Evolutionary conservation across 2,329 filamentous ascomycete genomes (phyloP), one percentile per base, ranked within the genome.

Genomic region (Colletotrichum truncatum): DNA sequence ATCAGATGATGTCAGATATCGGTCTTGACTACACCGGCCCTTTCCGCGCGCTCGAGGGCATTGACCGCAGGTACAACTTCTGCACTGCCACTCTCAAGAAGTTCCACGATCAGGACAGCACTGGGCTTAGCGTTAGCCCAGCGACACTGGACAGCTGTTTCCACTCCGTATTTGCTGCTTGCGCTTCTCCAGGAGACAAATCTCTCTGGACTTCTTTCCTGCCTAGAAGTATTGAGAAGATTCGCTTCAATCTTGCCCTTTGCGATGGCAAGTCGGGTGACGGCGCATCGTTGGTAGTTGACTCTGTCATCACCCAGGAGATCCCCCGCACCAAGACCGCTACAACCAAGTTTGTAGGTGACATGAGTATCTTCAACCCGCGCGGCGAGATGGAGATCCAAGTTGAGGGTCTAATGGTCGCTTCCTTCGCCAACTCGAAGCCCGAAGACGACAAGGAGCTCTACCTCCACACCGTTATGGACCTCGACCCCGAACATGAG

Each of bases 401-500:
- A 41, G 67, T 79, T 4, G 73, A 78, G 30, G 74, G 73, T 0
- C 70, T 79, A 4, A 73, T 71, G 0, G 75, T 79, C 1, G 71
- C 70, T 0, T 76, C 77, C 0, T 74, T 78, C 36, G 71, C 72
- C 4, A 57, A 73, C 1, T 72, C 74, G 1, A 72, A 66, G 41
- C 72, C 73, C 4, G 71, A 74, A 11, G 64, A 75, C 0, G 76
- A 78, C 60, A 71, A 74, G 45, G 77, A 78, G 61, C 67, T 79
- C 8, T 79, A 78, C 46, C 67, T 79, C 4, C 73, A 74, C 26
- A 78, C 77, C 0, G 69, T 70, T 4, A 68, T 76, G 61, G 76
- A 80, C n/a, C 23, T 80, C 4, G 80, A 83, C 48, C 80, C 81
- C 0, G 78, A 78, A 11, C 72, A 80, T 30, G 74, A 77, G 41